Evolutionary conservation across 108 stramenopile genomes (phyloP).

Genomic region (Cafeteria roenbergensis): DNA sequence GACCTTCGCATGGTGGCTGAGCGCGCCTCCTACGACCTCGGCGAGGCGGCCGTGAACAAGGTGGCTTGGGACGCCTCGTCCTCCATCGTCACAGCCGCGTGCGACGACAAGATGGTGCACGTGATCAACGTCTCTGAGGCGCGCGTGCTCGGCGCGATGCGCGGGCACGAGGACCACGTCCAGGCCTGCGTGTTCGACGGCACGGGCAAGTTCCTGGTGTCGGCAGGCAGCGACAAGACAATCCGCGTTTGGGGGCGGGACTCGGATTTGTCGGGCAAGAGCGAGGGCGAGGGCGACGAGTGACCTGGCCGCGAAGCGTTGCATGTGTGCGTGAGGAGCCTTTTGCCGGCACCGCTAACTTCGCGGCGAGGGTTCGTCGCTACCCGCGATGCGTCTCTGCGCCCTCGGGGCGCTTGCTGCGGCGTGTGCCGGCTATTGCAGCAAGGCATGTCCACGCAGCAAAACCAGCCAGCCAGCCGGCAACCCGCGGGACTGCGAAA

Average conservation of each 20-base stretch:
- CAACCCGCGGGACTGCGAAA: no score
- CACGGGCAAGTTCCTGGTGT: slow-evolving; percentile 31
- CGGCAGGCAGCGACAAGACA: slow-evolving; percentile 40
- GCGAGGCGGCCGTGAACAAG: slow-evolving; percentile 36
- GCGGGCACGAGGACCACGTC: slow-evolving; percentile 46
- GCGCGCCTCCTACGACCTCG: slow-evolving; percentile 34
- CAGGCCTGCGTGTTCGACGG: slow-evolving; percentile 45
- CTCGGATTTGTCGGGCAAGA: no score
- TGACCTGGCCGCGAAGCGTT: no score
- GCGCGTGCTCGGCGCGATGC: slow-evolving; percentile 7
- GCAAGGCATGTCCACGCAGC: no score
- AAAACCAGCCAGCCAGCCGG: no score
- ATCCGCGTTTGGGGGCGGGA: slow-evolving; percentile 40
- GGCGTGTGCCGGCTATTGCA: no score
- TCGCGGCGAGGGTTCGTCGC: no score
- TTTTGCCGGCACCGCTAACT: no score
- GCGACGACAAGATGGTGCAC: slow-evolving; percentile 40
- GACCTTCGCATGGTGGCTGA: slow-evolving; percentile 52
- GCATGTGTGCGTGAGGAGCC: no score
- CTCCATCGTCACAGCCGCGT: slow-evolving; percentile 31
- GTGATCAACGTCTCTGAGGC: slow-evolving; percentile 20
- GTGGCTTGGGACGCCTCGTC: slow-evolving; percentile 38
- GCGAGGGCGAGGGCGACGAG: no score
- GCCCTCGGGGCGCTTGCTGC: no score
- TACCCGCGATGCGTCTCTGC: no score